Conservation (phyloP, 805 yeast genomes). For the Maudiozyma saulgeensis region DNA sequence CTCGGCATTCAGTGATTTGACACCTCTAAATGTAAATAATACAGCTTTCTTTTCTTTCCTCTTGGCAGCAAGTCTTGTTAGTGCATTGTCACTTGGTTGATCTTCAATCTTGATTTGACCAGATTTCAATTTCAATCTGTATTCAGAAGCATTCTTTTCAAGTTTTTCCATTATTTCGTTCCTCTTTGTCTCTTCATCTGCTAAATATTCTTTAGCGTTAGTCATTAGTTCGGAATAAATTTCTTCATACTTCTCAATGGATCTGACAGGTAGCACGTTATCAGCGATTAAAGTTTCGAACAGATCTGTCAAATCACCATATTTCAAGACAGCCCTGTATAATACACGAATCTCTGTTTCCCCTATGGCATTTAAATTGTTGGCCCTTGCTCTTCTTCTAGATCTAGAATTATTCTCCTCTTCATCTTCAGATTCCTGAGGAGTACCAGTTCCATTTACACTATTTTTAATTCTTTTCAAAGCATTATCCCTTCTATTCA, state of each 20-base stretch:
- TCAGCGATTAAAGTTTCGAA: constrained; percentile 86
- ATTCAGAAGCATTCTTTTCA: constrained; percentile 51
- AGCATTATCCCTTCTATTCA: constrained; percentile 70
- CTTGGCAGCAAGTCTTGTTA: constrained; percentile 49
- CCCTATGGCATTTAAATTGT: constrained; percentile 49
- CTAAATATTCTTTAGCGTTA: constrained; percentile 50
- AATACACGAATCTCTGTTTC: constrained; percentile 83
- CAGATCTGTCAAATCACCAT: constrained; percentile 66
- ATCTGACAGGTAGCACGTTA: constrained; percentile 78
- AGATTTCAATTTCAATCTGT: constrained; percentile 35
- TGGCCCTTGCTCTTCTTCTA: constrained; percentile 30
- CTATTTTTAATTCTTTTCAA: constrained; percentile 44
- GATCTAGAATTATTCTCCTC: constrained; percentile 33
- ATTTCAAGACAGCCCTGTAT: constrained; percentile 69
- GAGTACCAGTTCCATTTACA: constrained; percentile 33
- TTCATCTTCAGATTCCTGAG: constrained; percentile 27
- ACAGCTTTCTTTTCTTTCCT: constrained; percentile 85
- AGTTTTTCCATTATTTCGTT: constrained; percentile 43
- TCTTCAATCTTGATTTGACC: constrained; percentile 29
- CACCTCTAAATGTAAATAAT: constrained; percentile 78
- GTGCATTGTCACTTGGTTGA: constrained; percentile 33
- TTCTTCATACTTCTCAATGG: constrained; percentile 66
- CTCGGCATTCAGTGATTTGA: constrained; percentile 86
- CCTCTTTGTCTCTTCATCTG: constrained; percentile 58
- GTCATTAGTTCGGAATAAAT: constrained; percentile 65